Evolutionary conservation across 176 grass and related monocot species (phyloP).

Genomic region (Musa schizocarpa): DNA sequence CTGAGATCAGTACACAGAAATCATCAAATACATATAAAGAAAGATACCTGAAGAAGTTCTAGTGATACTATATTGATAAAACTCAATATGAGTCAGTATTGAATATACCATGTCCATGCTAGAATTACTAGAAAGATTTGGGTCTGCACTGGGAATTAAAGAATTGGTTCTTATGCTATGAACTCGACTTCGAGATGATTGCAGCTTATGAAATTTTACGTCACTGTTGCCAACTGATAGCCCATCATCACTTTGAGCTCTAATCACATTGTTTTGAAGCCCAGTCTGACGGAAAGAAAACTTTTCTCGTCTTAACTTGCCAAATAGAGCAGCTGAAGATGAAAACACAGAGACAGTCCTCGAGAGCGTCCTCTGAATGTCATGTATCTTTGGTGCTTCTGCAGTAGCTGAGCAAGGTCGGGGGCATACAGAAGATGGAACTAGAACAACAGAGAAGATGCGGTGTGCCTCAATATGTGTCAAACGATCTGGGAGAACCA

Average conservation of each 20-base stretch:
- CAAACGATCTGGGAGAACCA: conserved; percentile 81
- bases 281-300: conserved; percentile 50
- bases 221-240: conserved; percentile 33
- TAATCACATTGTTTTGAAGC: conserved; percentile 29
- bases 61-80: neutral
- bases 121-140: conserved; percentile 26
- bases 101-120: conserved; percentile 39
- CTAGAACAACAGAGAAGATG: conserved; percentile 87
- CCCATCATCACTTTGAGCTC: conserved; percentile 41
- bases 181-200: conserved; percentile 42
- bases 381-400: conserved; percentile 20
- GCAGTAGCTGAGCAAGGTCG: conserved; percentile 29
- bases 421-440: conserved; percentile 83
- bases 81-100: conserved; percentile 8
- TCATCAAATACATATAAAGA: conserved; percentile 3
- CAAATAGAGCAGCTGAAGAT: conserved; percentile 92
- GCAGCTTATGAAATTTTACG: conserved; percentile 44
- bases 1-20: conserved; percentile 35
- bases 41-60: conserved; percentile 2
- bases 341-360: conserved; percentile 86
- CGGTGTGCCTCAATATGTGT: conserved; percentile 69
- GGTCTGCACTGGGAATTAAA: conserved; percentile 24
- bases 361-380: conserved; percentile 64
- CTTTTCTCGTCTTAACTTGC: conserved; percentile 74
- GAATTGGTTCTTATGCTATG: conserved; percentile 33